Base-by-base conservation (phyloP, 129 eudicot species). In the Artemisia annua region DNA sequence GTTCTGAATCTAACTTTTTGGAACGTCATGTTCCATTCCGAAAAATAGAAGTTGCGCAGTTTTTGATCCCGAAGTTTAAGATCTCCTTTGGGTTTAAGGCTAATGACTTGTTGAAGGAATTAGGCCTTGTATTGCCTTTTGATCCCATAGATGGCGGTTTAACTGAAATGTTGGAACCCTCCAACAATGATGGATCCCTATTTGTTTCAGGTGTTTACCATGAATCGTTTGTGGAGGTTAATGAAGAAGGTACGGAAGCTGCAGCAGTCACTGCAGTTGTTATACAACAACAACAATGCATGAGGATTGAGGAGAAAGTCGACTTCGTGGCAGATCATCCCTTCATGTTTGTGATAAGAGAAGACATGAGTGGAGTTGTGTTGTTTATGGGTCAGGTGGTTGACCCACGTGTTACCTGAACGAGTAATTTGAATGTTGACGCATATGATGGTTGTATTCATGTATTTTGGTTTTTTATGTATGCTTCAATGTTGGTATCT, bases 351-450 rank as follows among this genome's bases (percentile, higher is more conserved):
- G n/a, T 52, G 57, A 12, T 52, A 13, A 52, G 57, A 52, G 57
- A 92, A 68, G 89, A 92, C 57, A 61, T 74, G 78, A 89, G 81
- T 5, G 94, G 98, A n/a, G 95, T 78, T 1, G 57, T 52, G 57
- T 52, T 52, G 57, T 52, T 52, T 52, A 52, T 52, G 57, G 57
- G 57, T 5, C 63, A 57, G 14, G 63, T 57, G 30, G 64, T 58
- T 58, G 35, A 58, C 64, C 64, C 64, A 4, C 26, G 30, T 58
- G 26, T 22, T 11, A 4, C 9, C 11, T 58, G 39, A 58, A 17
- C 64, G 39, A 11, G 64, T 58, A 13, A 16, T 52, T 11, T 7
- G 15, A 52, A 52, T 58, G 14, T 58, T 22, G 26, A 5, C 13
- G 3, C 26, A 19, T 58, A 58, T 9, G 13, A 7, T 58, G 16